Percentiles rank a stretch among this genome's conserved stretches.
Conservation (phyloP, 495 filamentous ascomycete species). For the Tuber magnatum region DNA sequence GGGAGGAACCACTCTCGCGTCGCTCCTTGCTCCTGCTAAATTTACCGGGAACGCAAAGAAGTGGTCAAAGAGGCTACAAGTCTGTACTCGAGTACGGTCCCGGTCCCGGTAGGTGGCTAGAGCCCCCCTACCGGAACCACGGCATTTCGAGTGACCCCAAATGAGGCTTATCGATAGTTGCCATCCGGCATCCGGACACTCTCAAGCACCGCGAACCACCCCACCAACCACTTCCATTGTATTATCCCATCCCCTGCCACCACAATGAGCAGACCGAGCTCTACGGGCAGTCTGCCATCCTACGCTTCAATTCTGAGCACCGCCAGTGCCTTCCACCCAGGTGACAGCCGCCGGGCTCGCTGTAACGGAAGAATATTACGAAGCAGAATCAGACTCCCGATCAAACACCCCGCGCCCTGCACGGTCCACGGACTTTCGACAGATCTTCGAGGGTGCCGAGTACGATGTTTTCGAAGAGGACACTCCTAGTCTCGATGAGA, state of each 20-base stretch:
- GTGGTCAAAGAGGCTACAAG: background rate
- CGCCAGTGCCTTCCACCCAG: background rate
- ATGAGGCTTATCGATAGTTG: conserved; percentile 4
- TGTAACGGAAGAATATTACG: conserved; percentile 1
- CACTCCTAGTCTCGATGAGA: conserved; percentile 28
- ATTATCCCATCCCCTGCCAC: background rate
- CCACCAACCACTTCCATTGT: background rate
- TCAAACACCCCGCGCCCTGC: conserved; percentile 3
- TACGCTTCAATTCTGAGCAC: conserved; percentile 14
- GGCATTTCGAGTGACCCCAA: background rate
- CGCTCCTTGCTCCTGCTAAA: background rate
- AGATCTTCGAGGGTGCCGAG: conserved; percentile 25
- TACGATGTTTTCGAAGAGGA: conserved; percentile 33
- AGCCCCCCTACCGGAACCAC: background rate
- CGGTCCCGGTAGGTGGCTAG: background rate
- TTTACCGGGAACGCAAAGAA: background rate
- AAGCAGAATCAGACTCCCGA: conserved; percentile 1
- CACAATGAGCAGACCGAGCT: conserved; percentile 24
- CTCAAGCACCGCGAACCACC: conserved; percentile 9
- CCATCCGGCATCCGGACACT: background rate
- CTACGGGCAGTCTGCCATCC: conserved; percentile 22
- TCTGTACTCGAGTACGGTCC: background rate
- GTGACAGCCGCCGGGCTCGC: background rate
- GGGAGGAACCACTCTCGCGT: background rate
- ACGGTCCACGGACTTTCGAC: conserved; percentile 28